Evolutionary conservation across 2,329 filamentous ascomycete species (phyloP).

Genomic region (Colletotrichum sp.): DNA sequence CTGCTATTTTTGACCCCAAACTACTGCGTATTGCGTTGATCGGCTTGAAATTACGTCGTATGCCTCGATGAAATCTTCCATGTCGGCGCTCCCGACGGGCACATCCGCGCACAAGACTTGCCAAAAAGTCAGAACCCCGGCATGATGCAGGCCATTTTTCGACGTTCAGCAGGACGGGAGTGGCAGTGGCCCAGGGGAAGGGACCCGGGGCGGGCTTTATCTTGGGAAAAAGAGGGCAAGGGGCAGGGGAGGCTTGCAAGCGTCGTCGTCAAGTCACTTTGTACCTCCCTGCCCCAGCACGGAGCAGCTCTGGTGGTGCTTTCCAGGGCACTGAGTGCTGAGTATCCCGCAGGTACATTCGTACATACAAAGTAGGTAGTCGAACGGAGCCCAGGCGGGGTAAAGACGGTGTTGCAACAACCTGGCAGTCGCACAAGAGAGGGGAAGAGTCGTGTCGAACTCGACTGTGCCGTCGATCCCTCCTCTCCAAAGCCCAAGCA

Average conservation of each 20-base stretch:
- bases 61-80: neutral
- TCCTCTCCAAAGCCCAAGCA: neutral
- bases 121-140: neutral
- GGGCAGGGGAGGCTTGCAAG: neutral
- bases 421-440: constrained; percentile 11
- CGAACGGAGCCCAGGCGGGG: constrained; percentile 8
- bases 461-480: neutral
- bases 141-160: neutral
- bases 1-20: constrained; percentile 17
- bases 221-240: neutral
- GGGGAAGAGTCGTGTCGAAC: neutral
- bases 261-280: neutral
- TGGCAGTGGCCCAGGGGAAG: neutral
- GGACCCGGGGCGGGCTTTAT: neutral
- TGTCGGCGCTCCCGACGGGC: constrained; percentile 7
- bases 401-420: neutral
- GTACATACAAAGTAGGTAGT: neutral
- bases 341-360: neutral
- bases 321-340: neutral
- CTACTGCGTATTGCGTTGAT: neutral
- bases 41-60: neutral
- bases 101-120: neutral
- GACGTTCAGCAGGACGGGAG: neutral
- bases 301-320: neutral
- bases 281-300: neutral